These are phyloP conservation scores for Cyclospora cayetanensis DNA, from an alignment of 169 alveolate genomes.

Conservation along the genomic window DNA sequence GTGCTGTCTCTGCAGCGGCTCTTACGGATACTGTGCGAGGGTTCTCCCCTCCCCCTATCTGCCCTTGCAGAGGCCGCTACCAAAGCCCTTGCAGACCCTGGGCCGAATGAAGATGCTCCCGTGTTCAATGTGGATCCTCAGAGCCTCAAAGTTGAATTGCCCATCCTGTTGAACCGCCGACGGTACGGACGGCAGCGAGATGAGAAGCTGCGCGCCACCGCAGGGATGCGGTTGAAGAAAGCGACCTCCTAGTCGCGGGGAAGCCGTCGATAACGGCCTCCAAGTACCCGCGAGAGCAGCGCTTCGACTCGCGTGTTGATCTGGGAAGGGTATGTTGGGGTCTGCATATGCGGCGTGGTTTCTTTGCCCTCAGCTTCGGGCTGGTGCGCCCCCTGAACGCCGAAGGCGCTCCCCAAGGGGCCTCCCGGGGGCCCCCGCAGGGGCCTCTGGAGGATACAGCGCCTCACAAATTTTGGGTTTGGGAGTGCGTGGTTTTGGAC, in stretches of 20 bases:
- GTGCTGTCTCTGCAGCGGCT: constrained; percentile 55
- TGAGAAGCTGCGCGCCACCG: too few species aligned
- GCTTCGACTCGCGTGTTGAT: too few species aligned
- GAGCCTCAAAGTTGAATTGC: constrained; percentile 24
- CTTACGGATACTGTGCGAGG: constrained; percentile 64
- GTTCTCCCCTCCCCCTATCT: constrained; percentile 58
- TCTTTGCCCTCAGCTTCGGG: background rate
- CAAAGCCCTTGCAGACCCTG: constrained; percentile 4
- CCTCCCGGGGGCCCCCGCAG: background rate
- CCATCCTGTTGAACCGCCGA: constrained; percentile 57
- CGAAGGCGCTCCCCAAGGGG: background rate
- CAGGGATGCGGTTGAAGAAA: too few species aligned
- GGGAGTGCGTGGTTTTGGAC: constrained; percentile 67
- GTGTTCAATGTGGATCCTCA: background rate
- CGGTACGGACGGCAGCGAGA: too few species aligned
- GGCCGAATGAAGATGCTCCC: constrained; percentile 15
- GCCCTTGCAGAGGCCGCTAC: constrained; percentile 4
- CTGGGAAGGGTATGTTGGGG: too few species aligned
- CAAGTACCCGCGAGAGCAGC: too few species aligned
- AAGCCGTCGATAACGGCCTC: too few species aligned
- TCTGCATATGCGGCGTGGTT: too few species aligned
- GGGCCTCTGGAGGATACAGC: constrained; percentile 30
- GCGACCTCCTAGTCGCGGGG: too few species aligned
- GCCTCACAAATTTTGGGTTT: constrained; percentile 43
- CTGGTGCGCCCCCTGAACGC: background rate